Evolutionary conservation across 179 eudicot genomes (phyloP).

Genomic region (Actinidia polygama): DNA sequence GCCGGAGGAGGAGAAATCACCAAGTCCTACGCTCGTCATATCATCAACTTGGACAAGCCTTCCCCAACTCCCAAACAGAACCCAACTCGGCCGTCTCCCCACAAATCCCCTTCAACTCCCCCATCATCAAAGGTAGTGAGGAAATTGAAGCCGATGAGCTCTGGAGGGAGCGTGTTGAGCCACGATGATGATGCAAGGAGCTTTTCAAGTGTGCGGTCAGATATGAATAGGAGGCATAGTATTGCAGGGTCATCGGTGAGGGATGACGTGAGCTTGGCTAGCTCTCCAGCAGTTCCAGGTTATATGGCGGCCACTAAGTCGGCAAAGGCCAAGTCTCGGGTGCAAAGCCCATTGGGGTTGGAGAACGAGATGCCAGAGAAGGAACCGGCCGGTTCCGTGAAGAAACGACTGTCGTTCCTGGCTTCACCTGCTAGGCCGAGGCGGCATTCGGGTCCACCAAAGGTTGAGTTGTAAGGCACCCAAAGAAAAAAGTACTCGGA

Average conservation of each 20-base stretch:
- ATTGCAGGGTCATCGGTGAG: slow-evolving; percentile 62
- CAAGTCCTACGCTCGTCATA: slow-evolving; percentile 54
- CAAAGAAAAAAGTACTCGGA: no score
- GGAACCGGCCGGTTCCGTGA: slow-evolving; percentile 39
- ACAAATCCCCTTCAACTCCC: slow-evolving; percentile 49
- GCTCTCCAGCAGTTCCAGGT: slow-evolving; percentile 72
- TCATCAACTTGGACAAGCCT: slow-evolving; percentile 46
- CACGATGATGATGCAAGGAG: slow-evolving; percentile 65
- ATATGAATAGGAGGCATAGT: slow-evolving; percentile 60
- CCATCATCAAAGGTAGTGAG: slow-evolving; percentile 36
- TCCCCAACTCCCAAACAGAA: slow-evolving; percentile 38
- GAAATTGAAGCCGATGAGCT: slow-evolving; percentile 58
- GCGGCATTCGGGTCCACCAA: slow-evolving; percentile 19
- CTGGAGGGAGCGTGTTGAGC: slow-evolving; percentile 41
- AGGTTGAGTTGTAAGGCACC: not conserved
- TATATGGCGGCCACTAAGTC: slow-evolving; percentile 80
- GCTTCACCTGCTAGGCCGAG: slow-evolving; percentile 34
- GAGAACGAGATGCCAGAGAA: slow-evolving; percentile 57
- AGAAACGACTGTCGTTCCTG: slow-evolving; percentile 68
- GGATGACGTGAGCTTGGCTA: slow-evolving; percentile 71
- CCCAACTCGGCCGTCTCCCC: slow-evolving; percentile 39
- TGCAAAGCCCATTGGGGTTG: slow-evolving; percentile 45
- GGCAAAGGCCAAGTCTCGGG: slow-evolving; percentile 56
- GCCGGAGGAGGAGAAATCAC: slow-evolving; percentile 50
- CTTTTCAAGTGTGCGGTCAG: slow-evolving; percentile 56